Percentiles rank a stretch among this genome's conserved stretches.
Conservation (phyloP, 495 filamentous ascomycete genomes). For the Podospora tetraspora region DNA sequence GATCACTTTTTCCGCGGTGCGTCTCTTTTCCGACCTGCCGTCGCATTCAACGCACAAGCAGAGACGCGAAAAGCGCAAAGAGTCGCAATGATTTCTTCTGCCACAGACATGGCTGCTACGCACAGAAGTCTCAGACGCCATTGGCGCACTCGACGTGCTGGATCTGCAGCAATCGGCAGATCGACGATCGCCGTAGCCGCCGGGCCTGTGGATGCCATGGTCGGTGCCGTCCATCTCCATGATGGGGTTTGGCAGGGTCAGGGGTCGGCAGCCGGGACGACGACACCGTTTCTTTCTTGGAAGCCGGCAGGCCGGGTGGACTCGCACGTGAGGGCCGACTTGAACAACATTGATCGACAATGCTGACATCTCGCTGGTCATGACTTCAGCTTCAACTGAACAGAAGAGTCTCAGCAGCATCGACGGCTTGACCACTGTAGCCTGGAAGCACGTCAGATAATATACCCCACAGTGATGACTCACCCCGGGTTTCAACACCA, state of each 20-base stretch:
- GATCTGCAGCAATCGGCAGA: background rate
- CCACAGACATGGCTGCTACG: constrained; percentile 1
- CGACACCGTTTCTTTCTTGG: background rate
- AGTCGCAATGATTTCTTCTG: background rate
- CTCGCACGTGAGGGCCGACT: background rate
- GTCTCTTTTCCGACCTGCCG: background rate
- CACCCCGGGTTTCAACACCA: background rate
- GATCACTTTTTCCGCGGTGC: background rate
- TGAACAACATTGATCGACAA: background rate
- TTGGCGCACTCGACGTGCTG: background rate
- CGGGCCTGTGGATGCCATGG: background rate
- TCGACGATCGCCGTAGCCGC: constrained; percentile 2
- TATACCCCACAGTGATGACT: background rate
- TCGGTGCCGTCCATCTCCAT: background rate
- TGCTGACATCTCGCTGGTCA: background rate
- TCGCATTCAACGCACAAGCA: background rate
- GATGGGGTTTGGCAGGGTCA: background rate
- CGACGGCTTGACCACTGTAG: background rate
- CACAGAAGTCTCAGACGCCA: background rate
- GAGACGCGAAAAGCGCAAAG: background rate
- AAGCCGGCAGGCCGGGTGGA: background rate
- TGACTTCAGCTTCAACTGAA: background rate
- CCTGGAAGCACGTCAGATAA: background rate
- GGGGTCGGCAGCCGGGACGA: background rate
- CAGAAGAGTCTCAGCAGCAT: background rate